These are phyloP conservation scores for Nicotiana benthamiana DNA, from an alignment of 257 asterid species.

Conservation along the genomic window DNA sequence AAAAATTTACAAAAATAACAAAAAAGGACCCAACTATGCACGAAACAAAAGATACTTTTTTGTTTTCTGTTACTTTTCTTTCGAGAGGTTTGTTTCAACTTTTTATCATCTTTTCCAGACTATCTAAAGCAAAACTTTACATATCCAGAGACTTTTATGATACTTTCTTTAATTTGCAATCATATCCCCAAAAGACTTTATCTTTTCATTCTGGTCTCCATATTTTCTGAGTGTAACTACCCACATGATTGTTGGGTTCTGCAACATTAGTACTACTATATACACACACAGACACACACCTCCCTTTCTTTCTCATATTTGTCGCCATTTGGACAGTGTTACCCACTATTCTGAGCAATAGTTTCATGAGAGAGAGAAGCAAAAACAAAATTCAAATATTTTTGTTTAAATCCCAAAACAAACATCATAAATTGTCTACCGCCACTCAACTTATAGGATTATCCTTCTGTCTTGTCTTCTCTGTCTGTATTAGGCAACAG, in stretches of 20 bases:
- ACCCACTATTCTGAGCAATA: background rate
- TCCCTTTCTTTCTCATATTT: no score
- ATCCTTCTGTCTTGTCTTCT: background rate
- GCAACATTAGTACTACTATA: background rate
- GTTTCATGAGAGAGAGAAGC: background rate
- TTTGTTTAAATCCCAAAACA: background rate
- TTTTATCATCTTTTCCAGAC: background rate
- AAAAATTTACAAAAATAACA: no score
- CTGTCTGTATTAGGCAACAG: background rate
- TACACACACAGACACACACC: no score
- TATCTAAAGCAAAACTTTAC: background rate
- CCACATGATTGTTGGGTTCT: background rate
- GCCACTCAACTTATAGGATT: background rate
- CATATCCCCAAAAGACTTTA: background rate
- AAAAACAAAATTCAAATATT: background rate
- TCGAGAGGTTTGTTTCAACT: background rate
- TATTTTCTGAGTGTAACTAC: background rate
- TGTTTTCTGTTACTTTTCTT: background rate
- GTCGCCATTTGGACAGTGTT: background rate
- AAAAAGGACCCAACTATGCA: no score
- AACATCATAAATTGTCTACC: background rate
- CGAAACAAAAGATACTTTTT: background rate
- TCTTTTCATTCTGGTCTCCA: background rate
- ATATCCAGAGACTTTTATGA: background rate
- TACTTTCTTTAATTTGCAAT: background rate